Base-by-base conservation (phyloP, 164 flowering plant genomes). In the Piper longum region DNA sequence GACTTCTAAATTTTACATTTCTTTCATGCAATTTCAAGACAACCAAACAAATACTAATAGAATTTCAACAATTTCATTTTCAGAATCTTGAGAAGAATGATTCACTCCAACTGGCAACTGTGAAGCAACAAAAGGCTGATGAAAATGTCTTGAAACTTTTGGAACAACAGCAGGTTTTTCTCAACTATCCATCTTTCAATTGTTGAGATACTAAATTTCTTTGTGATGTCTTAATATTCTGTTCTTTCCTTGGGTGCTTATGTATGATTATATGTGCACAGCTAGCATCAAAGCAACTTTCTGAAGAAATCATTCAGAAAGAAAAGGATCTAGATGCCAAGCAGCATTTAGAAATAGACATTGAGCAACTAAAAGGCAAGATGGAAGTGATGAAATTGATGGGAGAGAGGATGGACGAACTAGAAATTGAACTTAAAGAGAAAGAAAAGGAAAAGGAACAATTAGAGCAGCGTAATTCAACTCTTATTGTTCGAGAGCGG, bases 311-410 rank as follows among this genome's bases (percentile, higher is more conserved):
- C 16, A 57, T 82, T 43, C 77, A 78, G 16, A 76, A 87, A 63
- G 81, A 87, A 72, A 74, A 74, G 70, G 66, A 78, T 62, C 79
- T 89, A 64, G 88, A 92, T 75, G 80, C 76, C 6, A 84, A 85
- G 66, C 98, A 89, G 74, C 84, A 82, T 9, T 43, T 91, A 62
- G 86, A 87, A 65, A 71, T 91, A 67, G 87, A 89, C 70, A 83
- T 89, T 62, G 76, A 86, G 75, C 80, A 75, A 5, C 26, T 83
- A 76, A 86, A 65, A 69, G 96, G 98, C 1, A 74, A 77, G 55
- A 52, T 82, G 56, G 71, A 80, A 60, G 85, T 91, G 7, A 81
- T 82, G 88, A 73, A 76, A 56, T 87, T 77, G 66, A 75, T 85
- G 83, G 78, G 60, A 60, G 88, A 81, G 62, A 80, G 78, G 71